Base-by-base conservation (phyloP, 768 basidiomycete genomes). In the Calocybe indica region DNA sequence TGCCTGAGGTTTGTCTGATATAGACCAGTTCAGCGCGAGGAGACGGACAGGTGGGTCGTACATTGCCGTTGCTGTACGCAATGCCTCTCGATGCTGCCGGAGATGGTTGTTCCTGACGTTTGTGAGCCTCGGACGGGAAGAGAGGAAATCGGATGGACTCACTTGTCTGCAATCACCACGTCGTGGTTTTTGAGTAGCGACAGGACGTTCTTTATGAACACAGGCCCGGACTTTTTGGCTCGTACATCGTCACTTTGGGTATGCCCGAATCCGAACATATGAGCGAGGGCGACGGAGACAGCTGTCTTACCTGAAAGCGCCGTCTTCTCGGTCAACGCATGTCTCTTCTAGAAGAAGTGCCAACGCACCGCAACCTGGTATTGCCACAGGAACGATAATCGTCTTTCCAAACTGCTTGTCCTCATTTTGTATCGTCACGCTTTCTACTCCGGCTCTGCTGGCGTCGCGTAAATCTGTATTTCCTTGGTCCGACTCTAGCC, bases 91-190 rank as follows among this genome's bases (percentile, higher is more conserved):
- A 59, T 97, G 93, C 64, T 85, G 80, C 11, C 59, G 67, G 2
- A 88, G 73, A 58, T 99, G 95, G 62, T 97, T 98, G 64, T 99
- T 98, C 55, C 92, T 72, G 11, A 14, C 28, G n/a, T 14, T 37
- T 7, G 40, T 4, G 30, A 22, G 22, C 22, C 22, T 22, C 22
- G 22, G 22, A 22, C 36, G 5, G 33, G 34, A 32, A 31, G n/a
- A 31, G n/a, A 41, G 22, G 6, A 39, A 13, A 29, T 32, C 6
- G 13, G 22, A 22, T 22, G 22, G 43, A 65, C 82, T 45, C 55
- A 92, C 93, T 89, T 90, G 66, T 98, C 96, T 28, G 94, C 93
- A 52, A 90, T 89, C 15, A 98, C 94, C 1, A 97, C 80, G 49
- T 88, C 75, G 43, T 88, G 68, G 0, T 61, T 71, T 45, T 76